Percentiles rank a stretch among this genome's conserved stretches.
Evolutionary conservation across 345 rosid species (phyloP).

Genomic region (Kernera saxatilis): DNA sequence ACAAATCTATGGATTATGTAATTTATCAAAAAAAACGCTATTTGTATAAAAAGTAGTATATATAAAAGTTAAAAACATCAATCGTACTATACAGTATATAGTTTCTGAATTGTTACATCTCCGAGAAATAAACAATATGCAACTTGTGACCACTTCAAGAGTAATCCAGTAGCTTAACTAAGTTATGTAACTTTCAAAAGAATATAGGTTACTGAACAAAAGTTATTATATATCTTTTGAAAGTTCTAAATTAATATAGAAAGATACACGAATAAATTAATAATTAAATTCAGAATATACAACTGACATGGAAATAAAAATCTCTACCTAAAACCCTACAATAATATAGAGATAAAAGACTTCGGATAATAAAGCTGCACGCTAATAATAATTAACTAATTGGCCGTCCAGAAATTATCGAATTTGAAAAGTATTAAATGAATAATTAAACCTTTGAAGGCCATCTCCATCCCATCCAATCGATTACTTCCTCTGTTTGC

Average conservation of each 20-base stretch:
- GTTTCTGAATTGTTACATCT: not conserved
- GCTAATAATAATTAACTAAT: not conserved
- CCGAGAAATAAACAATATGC: not conserved
- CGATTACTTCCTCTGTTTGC: conserved; percentile 11
- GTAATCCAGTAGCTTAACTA: not conserved
- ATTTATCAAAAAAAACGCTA: no score
- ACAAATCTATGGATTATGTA: not conserved
- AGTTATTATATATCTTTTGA: not conserved
- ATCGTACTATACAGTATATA: no score
- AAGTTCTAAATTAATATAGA: not conserved
- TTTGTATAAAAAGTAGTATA: not conserved
- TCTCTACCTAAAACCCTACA: not conserved
- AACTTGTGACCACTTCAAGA: not conserved
- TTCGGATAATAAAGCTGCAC: not conserved
- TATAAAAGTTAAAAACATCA: no score
- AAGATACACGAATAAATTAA: not conserved
- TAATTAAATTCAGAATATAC: not conserved
- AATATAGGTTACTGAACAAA: no score
- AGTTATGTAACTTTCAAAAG: not conserved
- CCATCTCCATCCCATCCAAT: not conserved
- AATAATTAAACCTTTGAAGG: not conserved
- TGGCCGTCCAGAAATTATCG: conserved; percentile 6
- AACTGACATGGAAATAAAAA: not conserved
- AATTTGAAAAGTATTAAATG: not conserved
- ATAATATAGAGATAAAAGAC: not conserved